Evolutionary conservation across 345 rosid species (phyloP).

Genomic region (Jatropha curcas): DNA sequence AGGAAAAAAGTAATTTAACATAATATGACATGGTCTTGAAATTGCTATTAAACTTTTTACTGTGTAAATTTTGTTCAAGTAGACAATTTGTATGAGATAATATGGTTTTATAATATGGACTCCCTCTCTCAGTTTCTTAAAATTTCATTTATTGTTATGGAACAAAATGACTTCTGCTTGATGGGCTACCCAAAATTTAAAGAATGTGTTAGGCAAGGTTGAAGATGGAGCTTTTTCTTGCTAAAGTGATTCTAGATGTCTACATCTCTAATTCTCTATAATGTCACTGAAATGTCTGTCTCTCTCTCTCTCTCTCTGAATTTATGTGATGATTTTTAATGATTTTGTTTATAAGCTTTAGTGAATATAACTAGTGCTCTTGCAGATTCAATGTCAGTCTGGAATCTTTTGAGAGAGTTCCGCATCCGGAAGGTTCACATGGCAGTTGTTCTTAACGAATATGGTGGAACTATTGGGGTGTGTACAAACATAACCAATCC

Average conservation of each 20-base stretch:
- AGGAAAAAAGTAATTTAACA: background rate
- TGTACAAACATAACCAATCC: constrained; percentile 28
- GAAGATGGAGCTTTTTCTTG: background rate
- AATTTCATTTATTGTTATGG: background rate
- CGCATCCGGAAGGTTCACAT: constrained; percentile 98
- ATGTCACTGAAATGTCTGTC: background rate
- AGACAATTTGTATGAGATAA: constrained; percentile 2
- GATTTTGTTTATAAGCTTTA: constrained; percentile 7
- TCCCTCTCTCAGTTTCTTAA: background rate
- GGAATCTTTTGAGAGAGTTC: constrained; percentile 99
- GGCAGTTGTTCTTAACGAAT: constrained; percentile 98
- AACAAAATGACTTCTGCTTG: background rate
- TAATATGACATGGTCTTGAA: background rate
- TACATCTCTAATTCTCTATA: background rate
- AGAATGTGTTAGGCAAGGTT: background rate
- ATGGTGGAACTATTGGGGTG: constrained; percentile 99
- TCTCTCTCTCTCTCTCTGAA: background rate
- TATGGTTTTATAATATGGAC: background rate
- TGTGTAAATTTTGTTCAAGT: background rate
- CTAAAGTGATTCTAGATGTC: background rate
- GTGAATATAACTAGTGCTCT: constrained; percentile 18
- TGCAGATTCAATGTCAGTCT: constrained; percentile 99
- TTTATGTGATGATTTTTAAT: background rate
- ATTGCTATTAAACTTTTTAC: background rate
- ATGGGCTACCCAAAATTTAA: background rate